Conservation (phyloP, 2,329 filamentous ascomycete species). For the Plenodomus biglobosus region DNA sequence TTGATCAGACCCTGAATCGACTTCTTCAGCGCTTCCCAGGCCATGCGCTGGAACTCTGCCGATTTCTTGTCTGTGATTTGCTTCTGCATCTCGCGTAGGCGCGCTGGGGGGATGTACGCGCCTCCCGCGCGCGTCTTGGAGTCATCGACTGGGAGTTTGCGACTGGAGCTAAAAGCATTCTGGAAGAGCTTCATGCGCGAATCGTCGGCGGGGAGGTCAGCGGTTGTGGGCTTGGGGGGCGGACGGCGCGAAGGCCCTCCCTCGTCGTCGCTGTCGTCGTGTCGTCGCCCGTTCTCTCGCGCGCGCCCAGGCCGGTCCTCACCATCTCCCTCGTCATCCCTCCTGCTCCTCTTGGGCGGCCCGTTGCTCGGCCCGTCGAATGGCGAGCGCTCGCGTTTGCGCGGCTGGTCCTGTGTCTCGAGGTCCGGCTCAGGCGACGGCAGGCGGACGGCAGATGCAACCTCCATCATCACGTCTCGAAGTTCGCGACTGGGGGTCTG, state of each 20-base stretch:
- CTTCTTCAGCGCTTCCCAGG: constrained; percentile 98
- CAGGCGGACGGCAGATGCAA: constrained; percentile 57
- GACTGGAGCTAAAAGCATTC: constrained; percentile 48
- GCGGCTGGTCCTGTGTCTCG: constrained; percentile 49
- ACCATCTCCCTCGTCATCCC: constrained; percentile 34
- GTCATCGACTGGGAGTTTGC: constrained; percentile 88
- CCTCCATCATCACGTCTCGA: constrained; percentile 31
- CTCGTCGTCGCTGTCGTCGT: constrained; percentile 55
- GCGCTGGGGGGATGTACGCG: constrained; percentile 92
- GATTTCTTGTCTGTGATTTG: constrained; percentile 96
- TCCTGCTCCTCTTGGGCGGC: constrained; percentile 43
- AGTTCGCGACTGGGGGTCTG: background rate
- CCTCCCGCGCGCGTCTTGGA: constrained; percentile 90
- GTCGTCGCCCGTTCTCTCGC: constrained; percentile 61
- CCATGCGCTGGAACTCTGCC: constrained; percentile 98
- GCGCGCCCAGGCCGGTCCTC: constrained; percentile 9
- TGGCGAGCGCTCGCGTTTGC: constrained; percentile 59
- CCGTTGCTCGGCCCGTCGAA: constrained; percentile 30
- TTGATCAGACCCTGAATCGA: constrained; percentile 98
- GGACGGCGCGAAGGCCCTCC: constrained; percentile 70
- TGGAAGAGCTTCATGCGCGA: constrained; percentile 41
- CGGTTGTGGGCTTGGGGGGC: constrained; percentile 12
- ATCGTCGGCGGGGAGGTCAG: constrained; percentile 35
- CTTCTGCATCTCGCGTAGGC: constrained; percentile 86
- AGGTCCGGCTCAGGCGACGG: constrained; percentile 54